These are phyloP conservation scores for Fraxinus angustifolia DNA, from an alignment of 305 asterid genomes.

Conservation along the genomic window DNA sequence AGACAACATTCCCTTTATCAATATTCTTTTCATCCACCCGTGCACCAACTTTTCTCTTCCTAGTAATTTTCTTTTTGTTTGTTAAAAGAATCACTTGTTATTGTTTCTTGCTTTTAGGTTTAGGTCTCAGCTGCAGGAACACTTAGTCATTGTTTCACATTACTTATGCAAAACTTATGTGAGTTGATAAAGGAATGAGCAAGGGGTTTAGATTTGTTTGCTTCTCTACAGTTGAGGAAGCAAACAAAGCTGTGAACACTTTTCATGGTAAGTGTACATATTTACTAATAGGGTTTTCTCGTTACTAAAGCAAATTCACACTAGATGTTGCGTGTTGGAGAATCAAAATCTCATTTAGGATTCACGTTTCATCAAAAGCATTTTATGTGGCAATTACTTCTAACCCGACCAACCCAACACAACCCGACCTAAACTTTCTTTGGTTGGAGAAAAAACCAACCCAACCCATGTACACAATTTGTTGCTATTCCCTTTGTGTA, in stretches of 20 bases:
- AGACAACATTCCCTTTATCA: slow-evolving; percentile 2
- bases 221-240: slow-evolving; percentile 76
- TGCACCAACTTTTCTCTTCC: slow-evolving; percentile 21
- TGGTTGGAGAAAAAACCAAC: too few species aligned
- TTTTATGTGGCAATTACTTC: too few species aligned
- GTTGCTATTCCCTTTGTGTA: too few species aligned
- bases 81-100: background rate
- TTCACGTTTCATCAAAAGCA: too few species aligned
- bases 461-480: too few species aligned
- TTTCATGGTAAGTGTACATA: slow-evolving; percentile 50
- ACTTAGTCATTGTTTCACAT: slow-evolving; percentile 67
- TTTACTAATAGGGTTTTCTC: background rate
- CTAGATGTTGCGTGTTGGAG: too few species aligned
- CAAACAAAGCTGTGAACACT: slow-evolving; percentile 53
- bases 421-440: too few species aligned
- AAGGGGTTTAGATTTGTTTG: slow-evolving; percentile 91
- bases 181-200: slow-evolving; percentile 69
- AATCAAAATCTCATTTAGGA: too few species aligned
- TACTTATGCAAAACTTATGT: slow-evolving; percentile 73
- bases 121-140: slow-evolving; percentile 43
- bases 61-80: slow-evolving; percentile 24
- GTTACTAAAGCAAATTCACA: background rate
- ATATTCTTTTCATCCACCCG: slow-evolving; percentile 1
- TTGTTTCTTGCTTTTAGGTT: background rate
- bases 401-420: too few species aligned